Percentiles rank a stretch among this genome's conserved stretches.
These are phyloP conservation scores for Rhynchosporium agropyri DNA, from an alignment of 2,329 filamentous ascomycete species.

Conservation along the genomic window DNA sequence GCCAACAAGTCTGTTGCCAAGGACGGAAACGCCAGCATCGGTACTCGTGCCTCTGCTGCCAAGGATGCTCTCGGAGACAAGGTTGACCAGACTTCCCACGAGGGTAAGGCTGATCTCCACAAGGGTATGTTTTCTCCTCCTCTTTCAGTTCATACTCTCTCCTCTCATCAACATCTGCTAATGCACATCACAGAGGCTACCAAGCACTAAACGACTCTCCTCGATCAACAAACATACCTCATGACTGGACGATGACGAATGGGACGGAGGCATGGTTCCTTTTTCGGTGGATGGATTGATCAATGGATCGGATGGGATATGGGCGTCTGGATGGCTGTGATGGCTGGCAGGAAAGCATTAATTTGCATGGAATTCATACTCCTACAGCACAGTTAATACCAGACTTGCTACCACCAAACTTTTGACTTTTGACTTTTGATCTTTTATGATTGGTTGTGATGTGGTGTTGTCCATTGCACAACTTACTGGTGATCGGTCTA, in stretches of 20 bases:
- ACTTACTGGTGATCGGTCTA: too few relatives aligned
- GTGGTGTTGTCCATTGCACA: too few relatives aligned
- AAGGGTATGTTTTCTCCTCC: constrained; percentile 43
- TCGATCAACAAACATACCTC: constrained; percentile 17
- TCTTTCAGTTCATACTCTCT: neutral
- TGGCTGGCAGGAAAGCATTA: neutral
- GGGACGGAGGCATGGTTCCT: neutral
- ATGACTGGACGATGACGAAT: constrained; percentile 16
- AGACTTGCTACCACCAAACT: constrained; percentile 2
- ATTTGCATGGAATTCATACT: constrained; percentile 14
- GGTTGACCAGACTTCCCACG: constrained; percentile 54
- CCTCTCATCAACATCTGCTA: constrained; percentile 15
- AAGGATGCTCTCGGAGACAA: constrained; percentile 56
- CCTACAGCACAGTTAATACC: constrained; percentile 4
- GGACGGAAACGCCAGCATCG: constrained; percentile 49
- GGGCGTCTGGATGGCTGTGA: neutral
- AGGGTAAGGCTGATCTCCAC: constrained; percentile 52
- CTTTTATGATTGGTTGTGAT: too few relatives aligned
- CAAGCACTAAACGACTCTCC: constrained; percentile 41
- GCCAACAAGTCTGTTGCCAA: constrained; percentile 61
- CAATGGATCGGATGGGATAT: constrained; percentile 1
- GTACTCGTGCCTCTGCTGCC: constrained; percentile 53
- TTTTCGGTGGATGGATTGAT: constrained; percentile 8
- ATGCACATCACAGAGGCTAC: constrained; percentile 37
- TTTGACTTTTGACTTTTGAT: neutral